Base-by-base conservation (phyloP, 2,329 filamentous ascomycete genomes). In the Dactylellina haptotyla region DNA sequence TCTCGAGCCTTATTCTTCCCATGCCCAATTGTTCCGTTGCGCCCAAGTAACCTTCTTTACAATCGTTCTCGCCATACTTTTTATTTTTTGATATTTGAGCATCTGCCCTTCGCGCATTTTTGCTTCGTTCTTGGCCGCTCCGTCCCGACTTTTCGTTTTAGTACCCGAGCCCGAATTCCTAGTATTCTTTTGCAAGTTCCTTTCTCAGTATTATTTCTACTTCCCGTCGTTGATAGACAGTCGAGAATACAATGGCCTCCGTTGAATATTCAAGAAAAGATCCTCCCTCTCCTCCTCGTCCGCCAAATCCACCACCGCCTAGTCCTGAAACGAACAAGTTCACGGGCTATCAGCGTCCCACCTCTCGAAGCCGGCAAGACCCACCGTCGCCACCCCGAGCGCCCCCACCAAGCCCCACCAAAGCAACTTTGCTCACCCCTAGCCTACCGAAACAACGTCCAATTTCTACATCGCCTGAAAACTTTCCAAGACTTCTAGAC, bases 371-470 rank as follows among this genome's bases (percentile, higher is more conserved):
- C 46, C 67, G 67, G 48, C 66, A 71, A 23, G 67, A 72, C 28
- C 67, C 67, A 43, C 67, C 67, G 39, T 72, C 67, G 20, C 67
- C 67, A 48, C 67, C 67, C 16, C 59, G 67, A 30, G 59, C 67
- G 14, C 67, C 67, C 28, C 67, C 67, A 53, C 67, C 67, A 2
- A 72, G 67, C 30, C 67, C 67, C n/a, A 65, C 50, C 8, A 58
- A 53, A n/a, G 12, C 28, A 10, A 20, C 28, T 4, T 39, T 20
- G 25, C 18, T 3, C 10, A 62, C 20, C 25, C 39, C 28, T 26
- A 28, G 14, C 6, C 28, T 34, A 16, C 12, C 56, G 14, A 41
- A 30, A 6, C 20, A 37, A 28, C 48, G 20, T 10, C 4, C 28
- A 20, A 9, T 14, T 14, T 50, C 18, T 5, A 34, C 39, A 37